Evolutionary conservation across 192 early-diverging fungal species (phyloP).

Genomic region (Podila epigama): DNA sequence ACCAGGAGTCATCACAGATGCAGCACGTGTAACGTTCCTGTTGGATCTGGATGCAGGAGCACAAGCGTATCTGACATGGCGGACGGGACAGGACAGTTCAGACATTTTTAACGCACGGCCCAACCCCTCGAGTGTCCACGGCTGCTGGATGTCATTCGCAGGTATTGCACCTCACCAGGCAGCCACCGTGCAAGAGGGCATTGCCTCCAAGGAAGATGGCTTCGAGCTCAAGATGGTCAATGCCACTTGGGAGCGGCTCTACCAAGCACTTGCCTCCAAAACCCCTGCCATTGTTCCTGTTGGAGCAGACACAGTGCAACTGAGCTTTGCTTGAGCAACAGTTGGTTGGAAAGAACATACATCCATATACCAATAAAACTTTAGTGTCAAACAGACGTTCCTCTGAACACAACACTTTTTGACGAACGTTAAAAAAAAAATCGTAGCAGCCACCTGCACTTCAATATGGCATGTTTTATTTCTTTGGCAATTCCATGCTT

Average conservation of each 20-base stretch:
- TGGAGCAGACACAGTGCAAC: conserved; percentile 26
- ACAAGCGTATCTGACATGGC: conserved; percentile 45
- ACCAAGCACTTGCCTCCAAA: conserved; percentile 38
- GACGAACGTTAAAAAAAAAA: too few relatives aligned
- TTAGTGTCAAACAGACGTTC: too few relatives aligned
- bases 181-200: conserved; percentile 5
- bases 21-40: conserved; percentile 25
- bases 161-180: conserved; percentile 20
- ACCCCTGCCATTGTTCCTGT: conserved; percentile 31
- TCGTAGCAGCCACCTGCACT: neutral
- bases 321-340: conserved; percentile 43
- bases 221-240: conserved; percentile 38
- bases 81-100: conserved; percentile 21
- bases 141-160: conserved; percentile 33
- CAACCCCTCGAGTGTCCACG: conserved; percentile 39
- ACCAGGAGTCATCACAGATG: conserved; percentile 15
- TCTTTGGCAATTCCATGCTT: too few relatives aligned
- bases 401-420: too few relatives aligned
- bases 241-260: conserved; percentile 33
- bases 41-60: conserved; percentile 43
- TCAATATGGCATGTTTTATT: too few relatives aligned
- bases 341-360: too few relatives aligned
- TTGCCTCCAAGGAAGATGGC: conserved; percentile 30
- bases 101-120: conserved; percentile 47
- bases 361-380: too few relatives aligned